Conservation (phyloP, 257 asterid species). For the Anisodus tanguticus region DNA sequence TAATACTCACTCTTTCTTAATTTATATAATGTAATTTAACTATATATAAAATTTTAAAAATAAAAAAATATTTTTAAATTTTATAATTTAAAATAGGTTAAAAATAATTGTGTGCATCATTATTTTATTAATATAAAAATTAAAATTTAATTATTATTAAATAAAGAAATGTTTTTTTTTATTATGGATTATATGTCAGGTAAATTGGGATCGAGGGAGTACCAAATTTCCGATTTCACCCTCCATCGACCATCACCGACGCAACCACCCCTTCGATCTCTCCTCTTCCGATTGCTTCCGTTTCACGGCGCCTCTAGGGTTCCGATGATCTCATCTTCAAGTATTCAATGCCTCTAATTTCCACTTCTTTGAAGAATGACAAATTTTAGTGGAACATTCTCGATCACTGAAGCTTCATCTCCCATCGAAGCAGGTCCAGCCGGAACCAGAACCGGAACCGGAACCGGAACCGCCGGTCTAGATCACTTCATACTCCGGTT, state of each 20-base stretch:
- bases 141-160: too few relatives aligned
- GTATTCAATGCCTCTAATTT: neutral
- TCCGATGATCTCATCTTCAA: conserved; percentile 16
- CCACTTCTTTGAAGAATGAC: conserved; percentile 27
- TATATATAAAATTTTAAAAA: too few relatives aligned
- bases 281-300: neutral
- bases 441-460: neutral
- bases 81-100: too few relatives aligned
- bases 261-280: neutral
- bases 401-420: conserved; percentile 26
- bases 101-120: too few relatives aligned
- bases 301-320: neutral
- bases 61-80: too few relatives aligned
- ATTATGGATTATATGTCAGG: too few relatives aligned
- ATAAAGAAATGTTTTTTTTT: too few relatives aligned
- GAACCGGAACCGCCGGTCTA: conserved; percentile 21
- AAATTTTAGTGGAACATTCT: neutral
- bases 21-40: too few relatives aligned
- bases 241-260: neutral
- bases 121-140: too few relatives aligned
- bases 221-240: neutral
- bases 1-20: too few relatives aligned
- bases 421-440: conserved; percentile 29
- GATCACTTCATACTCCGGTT: conserved; percentile 39
- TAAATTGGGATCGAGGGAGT: too few relatives aligned